phyloP scores from a whole-genome alignment of 305 asterid genomes.

The Withania somnifera region DNA sequence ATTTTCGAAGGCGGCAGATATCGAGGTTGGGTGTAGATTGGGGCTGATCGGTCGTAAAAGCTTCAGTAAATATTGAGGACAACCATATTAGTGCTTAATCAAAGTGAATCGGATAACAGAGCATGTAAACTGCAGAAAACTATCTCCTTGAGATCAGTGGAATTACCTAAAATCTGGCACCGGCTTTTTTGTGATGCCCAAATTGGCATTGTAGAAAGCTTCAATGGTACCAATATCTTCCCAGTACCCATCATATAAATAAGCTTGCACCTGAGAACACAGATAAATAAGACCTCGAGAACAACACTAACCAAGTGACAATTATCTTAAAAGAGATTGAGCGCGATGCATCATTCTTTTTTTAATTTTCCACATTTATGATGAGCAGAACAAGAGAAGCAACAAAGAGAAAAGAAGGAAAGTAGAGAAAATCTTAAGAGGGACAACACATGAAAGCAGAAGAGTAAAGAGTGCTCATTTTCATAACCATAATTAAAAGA shows the following conservation, averaged over 20 bases:
- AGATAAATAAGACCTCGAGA: not conserved
- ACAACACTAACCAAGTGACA: not conserved
- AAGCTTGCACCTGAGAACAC: conserved; percentile 70
- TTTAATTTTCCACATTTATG: not conserved
- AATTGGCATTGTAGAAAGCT: conserved; percentile 93
- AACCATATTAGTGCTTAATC: not conserved
- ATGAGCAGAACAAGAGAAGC: not conserved
- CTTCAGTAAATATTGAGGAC: conserved; percentile 31
- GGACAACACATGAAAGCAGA: not conserved
- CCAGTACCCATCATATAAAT: conserved; percentile 93
- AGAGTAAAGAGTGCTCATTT: not conserved
- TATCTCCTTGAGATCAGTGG: not conserved
- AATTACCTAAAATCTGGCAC: conserved; percentile 84
- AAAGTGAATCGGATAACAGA: not conserved
- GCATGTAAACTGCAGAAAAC: not conserved
- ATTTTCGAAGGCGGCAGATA: conserved; percentile 94
- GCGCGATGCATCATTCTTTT: not conserved
- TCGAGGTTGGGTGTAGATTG: conserved; percentile 92
- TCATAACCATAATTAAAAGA: not conserved
- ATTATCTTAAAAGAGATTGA: not conserved
- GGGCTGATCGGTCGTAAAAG: conserved; percentile 93
- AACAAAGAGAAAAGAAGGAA: not conserved
- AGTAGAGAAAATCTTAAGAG: not conserved
- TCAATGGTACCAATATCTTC: conserved; percentile 98
- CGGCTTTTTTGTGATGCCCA: conserved; percentile 89